These are phyloP conservation scores for Podospora appendiculata DNA, from an alignment of 495 filamentous ascomycete species.

Conservation along the genomic window DNA sequence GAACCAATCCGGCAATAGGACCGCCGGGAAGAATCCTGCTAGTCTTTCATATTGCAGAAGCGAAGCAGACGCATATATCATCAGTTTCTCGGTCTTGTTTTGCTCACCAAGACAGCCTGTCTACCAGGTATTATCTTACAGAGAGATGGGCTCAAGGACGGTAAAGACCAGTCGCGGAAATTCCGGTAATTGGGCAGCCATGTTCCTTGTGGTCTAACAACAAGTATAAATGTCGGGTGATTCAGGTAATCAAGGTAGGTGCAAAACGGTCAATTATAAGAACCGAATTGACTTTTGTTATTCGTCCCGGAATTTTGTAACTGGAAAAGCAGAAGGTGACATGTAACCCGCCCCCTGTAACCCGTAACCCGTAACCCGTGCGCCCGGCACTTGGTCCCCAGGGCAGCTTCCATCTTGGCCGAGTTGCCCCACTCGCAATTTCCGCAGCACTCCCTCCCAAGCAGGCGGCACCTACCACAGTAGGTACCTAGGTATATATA, in stretches of 20 bases:
- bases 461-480: no score
- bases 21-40: slow-evolving; percentile 46
- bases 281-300: background rate
- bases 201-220: slow-evolving; percentile 10
- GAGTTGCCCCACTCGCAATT: no score
- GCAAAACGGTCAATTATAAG: background rate
- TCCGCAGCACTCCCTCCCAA: no score
- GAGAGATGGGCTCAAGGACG: slow-evolving; percentile 59
- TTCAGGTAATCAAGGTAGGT: background rate
- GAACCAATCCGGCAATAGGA: slow-evolving; percentile 51
- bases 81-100: background rate
- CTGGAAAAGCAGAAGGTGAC: no score
- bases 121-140: slow-evolving; percentile 36
- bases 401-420: no score
- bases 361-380: no score
- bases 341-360: no score
- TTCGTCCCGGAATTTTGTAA: no score
- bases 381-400: no score
- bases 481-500: slow-evolving; percentile 9
- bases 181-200: slow-evolving; percentile 44
- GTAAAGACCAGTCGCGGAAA: slow-evolving; percentile 50
- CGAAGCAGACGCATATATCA: slow-evolving; percentile 8
- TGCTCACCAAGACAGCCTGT: background rate
- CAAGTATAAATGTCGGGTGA: background rate
- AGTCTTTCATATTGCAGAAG: slow-evolving; percentile 21